Conservation (phyloP, 192 early-diverging fungal genomes). For the Coemansia sp. region DNA sequence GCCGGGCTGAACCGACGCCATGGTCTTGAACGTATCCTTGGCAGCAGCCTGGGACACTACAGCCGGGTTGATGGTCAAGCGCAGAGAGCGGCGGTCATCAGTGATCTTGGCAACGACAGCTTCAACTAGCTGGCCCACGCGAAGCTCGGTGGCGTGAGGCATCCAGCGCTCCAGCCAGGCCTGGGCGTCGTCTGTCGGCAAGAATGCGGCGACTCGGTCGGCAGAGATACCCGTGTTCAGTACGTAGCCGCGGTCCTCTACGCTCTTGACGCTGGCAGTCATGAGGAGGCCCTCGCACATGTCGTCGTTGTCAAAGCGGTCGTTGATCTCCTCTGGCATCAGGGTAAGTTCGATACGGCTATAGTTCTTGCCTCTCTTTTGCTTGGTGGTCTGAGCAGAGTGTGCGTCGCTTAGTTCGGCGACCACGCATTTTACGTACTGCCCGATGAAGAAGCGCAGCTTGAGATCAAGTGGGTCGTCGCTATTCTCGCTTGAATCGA, state of each 20-base stretch:
- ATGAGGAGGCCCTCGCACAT: slow-evolving; percentile 72
- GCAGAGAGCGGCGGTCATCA: slow-evolving; percentile 64
- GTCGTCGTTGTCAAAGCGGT: slow-evolving; percentile 63
- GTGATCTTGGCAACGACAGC: slow-evolving; percentile 65
- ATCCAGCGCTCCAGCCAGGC: slow-evolving; percentile 65
- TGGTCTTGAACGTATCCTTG: slow-evolving; percentile 60
- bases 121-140: slow-evolving; percentile 75
- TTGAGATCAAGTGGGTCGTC: slow-evolving; percentile 68
- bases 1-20: slow-evolving; percentile 84
- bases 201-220: slow-evolving; percentile 67
- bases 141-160: slow-evolving; percentile 57
- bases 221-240: slow-evolving; percentile 68
- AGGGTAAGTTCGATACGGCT: slow-evolving; percentile 71
- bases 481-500: slow-evolving; percentile 42
- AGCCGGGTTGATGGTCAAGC: slow-evolving; percentile 66
- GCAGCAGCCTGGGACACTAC: slow-evolving; percentile 58
- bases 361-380: slow-evolving; percentile 40
- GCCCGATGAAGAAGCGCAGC: slow-evolving; percentile 76
- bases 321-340: slow-evolving; percentile 79
- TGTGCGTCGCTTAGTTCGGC: slow-evolving; percentile 55
- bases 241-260: slow-evolving; percentile 94
- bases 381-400: slow-evolving; percentile 31
- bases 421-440: slow-evolving; percentile 78
- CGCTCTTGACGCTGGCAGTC: slow-evolving; percentile 70
- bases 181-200: slow-evolving; percentile 69